Evolutionary conservation across 306 rosid species (phyloP).

Genomic region (Cucurbita ficifolia): DNA sequence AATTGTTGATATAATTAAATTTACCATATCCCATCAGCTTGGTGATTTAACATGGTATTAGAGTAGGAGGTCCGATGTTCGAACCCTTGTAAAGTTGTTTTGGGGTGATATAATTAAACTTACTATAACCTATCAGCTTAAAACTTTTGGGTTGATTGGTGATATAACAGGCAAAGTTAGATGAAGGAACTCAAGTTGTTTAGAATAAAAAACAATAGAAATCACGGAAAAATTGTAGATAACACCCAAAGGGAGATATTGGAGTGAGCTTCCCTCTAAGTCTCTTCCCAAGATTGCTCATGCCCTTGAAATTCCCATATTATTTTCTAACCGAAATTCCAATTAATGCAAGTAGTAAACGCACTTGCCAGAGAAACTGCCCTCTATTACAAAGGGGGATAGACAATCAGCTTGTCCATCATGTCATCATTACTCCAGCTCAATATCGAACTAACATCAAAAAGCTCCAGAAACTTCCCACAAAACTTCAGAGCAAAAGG

Average conservation of each 20-base stretch:
- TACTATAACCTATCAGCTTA: too few relatives aligned
- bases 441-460: background rate
- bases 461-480: background rate
- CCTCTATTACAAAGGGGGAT: background rate
- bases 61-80: too few relatives aligned
- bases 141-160: too few relatives aligned
- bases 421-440: background rate
- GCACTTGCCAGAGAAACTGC: background rate
- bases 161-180: background rate
- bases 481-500: background rate
- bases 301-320: background rate
- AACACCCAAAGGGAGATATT: background rate
- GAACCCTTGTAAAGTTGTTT: too few relatives aligned
- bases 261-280: background rate
- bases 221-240: background rate
- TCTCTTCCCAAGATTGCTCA: background rate
- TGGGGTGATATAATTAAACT: too few relatives aligned
- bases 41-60: too few relatives aligned
- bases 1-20: too few relatives aligned
- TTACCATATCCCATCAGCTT: too few relatives aligned
- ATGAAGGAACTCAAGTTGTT: background rate
- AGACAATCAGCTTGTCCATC: background rate
- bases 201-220: background rate
- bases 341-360: background rate
- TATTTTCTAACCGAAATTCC: background rate